Base-by-base conservation (phyloP, 495 filamentous ascomycete genomes). In the Xylaria castorea region DNA sequence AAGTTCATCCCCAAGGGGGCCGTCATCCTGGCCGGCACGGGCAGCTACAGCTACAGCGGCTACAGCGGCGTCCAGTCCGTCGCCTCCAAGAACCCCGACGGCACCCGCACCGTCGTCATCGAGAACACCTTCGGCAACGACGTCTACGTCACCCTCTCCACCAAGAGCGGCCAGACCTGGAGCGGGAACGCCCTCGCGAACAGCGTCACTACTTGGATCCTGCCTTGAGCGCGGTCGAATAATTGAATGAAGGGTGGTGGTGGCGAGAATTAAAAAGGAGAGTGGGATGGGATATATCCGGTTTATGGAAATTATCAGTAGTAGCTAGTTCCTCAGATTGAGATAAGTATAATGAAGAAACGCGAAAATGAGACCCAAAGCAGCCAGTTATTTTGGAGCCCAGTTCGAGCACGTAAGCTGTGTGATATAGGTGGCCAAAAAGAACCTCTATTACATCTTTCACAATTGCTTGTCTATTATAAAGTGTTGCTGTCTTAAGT, bases 1-100 rank as follows among this genome's bases (percentile, higher is more conserved):
- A 87, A 85, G 75, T 89, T 87, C 73, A 88, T 89, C 70, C 83
- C 85, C 22, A 80, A 80, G 20, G 86, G 86, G 48, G 85, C 87
- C 0, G 79, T 80, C 18, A 80, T 88, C 44, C 75, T 88, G 12
- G 77, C 72, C 77, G 85, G 83, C 9, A 80, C 75, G 9, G 85
- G 86, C 0, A 87, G 85, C 68, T 86, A 84, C 61, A 85, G 82
- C 14, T 86, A 85, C 72, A 76, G 76, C 5, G 78, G 75, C 61
- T 82, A 83, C 40, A 71, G 70, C 16, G 85, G 84, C 22, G 44
- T 87, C 20, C 85, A 89, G 76, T 83, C 81, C 30, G 82, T 88
- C 6, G 86, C 85, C 1, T 83, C 85, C 27, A 70, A 84, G 72
- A 89, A 87, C 66, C 84, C 86, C 0, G 85, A 89, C 77, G 85